Base-by-base conservation (phyloP, 177 flowering plant genomes). In the Vitis hybrid region DNA sequence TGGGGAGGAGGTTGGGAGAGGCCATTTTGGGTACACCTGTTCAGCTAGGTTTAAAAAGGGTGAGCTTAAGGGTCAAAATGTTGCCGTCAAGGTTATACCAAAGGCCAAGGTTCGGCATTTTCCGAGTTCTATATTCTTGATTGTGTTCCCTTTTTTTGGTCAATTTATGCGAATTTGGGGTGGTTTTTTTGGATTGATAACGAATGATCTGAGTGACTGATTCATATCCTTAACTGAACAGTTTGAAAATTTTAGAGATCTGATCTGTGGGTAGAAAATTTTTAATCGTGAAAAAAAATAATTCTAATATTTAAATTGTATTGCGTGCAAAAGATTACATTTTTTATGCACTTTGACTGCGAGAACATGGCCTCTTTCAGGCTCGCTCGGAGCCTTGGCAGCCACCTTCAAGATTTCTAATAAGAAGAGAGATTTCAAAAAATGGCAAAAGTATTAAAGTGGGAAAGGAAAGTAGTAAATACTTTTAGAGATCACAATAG, bases 1-100 rank as follows among this genome's bases (percentile, higher is more conserved):
- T 55, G 98, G 98, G 5, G 96, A 90, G 14, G 98, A 92, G 73
- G 89, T 93, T 19, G 99, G 99, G 66, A 75, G 97, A 50, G 99
- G 98, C 9, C 99, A 95, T 84, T 95, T 95, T 79, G 99, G 98
- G 67, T 88, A 86, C 72, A 95, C 98, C 52, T 90, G 96, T 71
- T 11, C 71, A 2, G 99, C 96, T 1, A 89, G 65, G 82, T 80
- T 80, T n/a, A 93, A 91, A 88, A 95, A 90, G 68, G 99, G 99
- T 34, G 98, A 91, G 61, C 80, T 88, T 66, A 93, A 90, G 74
- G 99, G 96, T 23, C 88, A 89, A 59, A 85, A 89, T 50, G 97
- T 93, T 60, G 99, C 99, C 6, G 91, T 95, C 17, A 95, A 95
- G 72, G 90, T 95, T 77, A 90, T 95, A 19, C 91, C 96, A 1